These are phyloP conservation scores for Excoecaria agallocha DNA, from an alignment of 345 rosid genomes.

Conservation along the genomic window DNA sequence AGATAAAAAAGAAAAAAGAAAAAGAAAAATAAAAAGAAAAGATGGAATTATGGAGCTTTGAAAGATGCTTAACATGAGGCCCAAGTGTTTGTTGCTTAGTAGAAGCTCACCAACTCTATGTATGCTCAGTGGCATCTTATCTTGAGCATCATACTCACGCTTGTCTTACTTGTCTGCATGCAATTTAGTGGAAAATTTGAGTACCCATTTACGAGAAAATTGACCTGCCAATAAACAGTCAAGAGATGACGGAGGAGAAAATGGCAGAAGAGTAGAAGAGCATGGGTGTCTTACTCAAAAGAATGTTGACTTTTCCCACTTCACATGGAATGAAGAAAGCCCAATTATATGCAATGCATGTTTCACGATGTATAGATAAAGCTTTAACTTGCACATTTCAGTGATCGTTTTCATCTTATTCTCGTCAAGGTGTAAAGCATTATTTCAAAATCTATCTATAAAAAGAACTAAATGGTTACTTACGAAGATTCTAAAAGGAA, in stretches of 20 bases:
- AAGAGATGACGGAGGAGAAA: not conserved
- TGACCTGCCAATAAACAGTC: conserved; percentile 5
- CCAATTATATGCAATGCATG: not conserved
- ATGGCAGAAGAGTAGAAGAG: not conserved
- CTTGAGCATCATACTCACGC: too few species aligned
- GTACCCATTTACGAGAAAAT: not conserved
- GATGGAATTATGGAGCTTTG: too few species aligned
- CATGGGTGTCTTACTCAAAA: not conserved
- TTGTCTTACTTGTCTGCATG: too few species aligned
- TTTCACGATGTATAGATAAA: not conserved
- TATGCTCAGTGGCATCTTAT: too few species aligned
- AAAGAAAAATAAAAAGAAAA: too few species aligned
- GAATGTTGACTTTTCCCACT: not conserved
- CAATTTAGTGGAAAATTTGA: not conserved
- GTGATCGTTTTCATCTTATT: not conserved
- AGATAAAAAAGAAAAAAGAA: too few species aligned
- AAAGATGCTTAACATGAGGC: too few species aligned
- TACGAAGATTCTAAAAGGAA: conserved; percentile 1
- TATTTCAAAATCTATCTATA: too few species aligned
- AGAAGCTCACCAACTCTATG: too few species aligned
- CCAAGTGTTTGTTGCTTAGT: too few species aligned
- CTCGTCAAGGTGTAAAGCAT: not conserved
- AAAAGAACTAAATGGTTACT: not conserved
- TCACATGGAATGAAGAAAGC: not conserved
- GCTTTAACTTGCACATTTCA: not conserved